Percentiles rank a stretch among this genome's conserved stretches.
These are phyloP conservation scores for Artomyces pyxidatus DNA, from an alignment of 768 basidiomycete genomes.

Conservation along the genomic window DNA sequence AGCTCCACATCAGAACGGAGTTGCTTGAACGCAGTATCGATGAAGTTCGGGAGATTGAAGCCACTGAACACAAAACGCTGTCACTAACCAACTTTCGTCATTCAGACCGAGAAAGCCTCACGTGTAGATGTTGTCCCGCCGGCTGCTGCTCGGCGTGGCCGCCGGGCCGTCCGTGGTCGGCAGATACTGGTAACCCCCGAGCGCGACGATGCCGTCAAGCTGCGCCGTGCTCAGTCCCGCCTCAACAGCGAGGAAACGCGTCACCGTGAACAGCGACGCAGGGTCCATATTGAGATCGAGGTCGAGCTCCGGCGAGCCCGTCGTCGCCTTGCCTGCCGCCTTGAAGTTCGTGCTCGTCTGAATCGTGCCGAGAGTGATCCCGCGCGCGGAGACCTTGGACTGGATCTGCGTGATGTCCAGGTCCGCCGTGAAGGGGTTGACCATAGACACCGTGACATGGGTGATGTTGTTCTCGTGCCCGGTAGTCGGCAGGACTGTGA, in stretches of 20 bases:
- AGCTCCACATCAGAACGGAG: constrained; percentile 55
- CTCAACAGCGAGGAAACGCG: constrained; percentile 55
- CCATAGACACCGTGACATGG: constrained; percentile 52
- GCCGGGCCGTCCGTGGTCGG: constrained; percentile 18
- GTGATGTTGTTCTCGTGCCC: constrained; percentile 54
- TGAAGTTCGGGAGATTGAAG: constrained; percentile 55
- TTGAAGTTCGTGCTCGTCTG: constrained; percentile 42
- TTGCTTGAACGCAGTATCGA: constrained; percentile 58
- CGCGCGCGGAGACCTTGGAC: constrained; percentile 54
- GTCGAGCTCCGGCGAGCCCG: constrained; percentile 47
- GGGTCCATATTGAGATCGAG: constrained; percentile 65
- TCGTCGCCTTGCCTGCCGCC: constrained; percentile 44
- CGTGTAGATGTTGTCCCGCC: constrained; percentile 47
- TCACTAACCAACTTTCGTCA: too few species aligned
- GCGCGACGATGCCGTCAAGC: constrained; percentile 54
- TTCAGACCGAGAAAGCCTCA: constrained; percentile 20
- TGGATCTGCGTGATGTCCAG: constrained; percentile 50
- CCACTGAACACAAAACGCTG: too few species aligned
- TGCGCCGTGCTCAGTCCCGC: constrained; percentile 53
- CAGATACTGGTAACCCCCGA: constrained; percentile 62
- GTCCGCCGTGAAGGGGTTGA: constrained; percentile 59
- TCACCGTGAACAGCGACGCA: constrained; percentile 59
- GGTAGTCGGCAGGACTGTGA: constrained; percentile 53
- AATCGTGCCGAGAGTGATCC: constrained; percentile 56
- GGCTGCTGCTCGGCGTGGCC: constrained; percentile 18